Percentiles rank a stretch among this genome's conserved stretches.
These are phyloP conservation scores for Penicillium corylophilum DNA, from an alignment of 2,329 filamentous ascomycete species.

Conservation along the genomic window DNA sequence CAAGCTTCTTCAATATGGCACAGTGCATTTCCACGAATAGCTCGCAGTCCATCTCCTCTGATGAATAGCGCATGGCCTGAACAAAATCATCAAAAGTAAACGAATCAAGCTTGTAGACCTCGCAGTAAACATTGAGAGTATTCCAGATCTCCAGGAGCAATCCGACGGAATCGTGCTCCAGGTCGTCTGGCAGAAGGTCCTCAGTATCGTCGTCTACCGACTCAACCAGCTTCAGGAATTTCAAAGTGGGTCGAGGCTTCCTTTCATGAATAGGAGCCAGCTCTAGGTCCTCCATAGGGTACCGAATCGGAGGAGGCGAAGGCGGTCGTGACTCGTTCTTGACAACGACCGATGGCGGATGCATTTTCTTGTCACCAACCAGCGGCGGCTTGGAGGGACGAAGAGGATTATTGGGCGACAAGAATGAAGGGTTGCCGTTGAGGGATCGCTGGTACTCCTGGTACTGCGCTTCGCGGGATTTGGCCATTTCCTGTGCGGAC, in stretches of 20 bases:
- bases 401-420: slow-evolving; percentile 32
- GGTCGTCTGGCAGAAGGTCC: slow-evolving; percentile 46
- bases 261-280: slow-evolving; percentile 66
- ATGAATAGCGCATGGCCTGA: slow-evolving; percentile 78
- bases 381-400: slow-evolving; percentile 31
- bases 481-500: slow-evolving; percentile 46
- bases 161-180: slow-evolving; percentile 83
- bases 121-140: slow-evolving; percentile 95
- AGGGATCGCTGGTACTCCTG: slow-evolving; percentile 50
- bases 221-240: slow-evolving; percentile 70
- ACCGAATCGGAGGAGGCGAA: slow-evolving; percentile 77
- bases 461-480: slow-evolving; percentile 47
- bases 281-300: slow-evolving; percentile 92
- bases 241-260: slow-evolving; percentile 68
- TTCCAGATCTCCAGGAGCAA: slow-evolving; percentile 90
- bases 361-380: slow-evolving; percentile 35
- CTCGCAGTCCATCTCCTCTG: slow-evolving; percentile 72
- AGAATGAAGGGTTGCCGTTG: slow-evolving; percentile 46
- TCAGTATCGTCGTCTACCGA: slow-evolving; percentile 52
- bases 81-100: slow-evolving; percentile 98
- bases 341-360: slow-evolving; percentile 40
- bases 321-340: slow-evolving; percentile 57
- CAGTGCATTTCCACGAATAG: slow-evolving; percentile 90
- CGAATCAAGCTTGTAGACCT: slow-evolving; percentile 89
- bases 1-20: slow-evolving; percentile 80